A percentile compares a stretch with the other conserved stretches of the same genome.
These are phyloP conservation scores for Combretum micranthum DNA, from an alignment of 345 rosid species.

Conservation along the genomic window DNA sequence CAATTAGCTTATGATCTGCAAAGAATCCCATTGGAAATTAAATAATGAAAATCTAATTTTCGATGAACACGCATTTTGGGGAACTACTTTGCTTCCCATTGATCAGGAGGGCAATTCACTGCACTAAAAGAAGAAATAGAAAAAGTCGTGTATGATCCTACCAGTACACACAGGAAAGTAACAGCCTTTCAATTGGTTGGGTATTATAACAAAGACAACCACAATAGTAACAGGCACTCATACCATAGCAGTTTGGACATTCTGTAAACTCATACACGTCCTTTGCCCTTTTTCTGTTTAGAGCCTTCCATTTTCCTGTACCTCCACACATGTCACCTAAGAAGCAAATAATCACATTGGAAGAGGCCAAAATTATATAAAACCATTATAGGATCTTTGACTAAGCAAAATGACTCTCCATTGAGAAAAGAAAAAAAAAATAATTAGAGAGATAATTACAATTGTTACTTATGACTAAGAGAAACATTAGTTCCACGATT, in stretches of 20 bases:
- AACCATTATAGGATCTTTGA: background rate
- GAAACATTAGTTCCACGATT: too few species aligned
- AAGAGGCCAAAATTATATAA: background rate
- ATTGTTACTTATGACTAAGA: too few species aligned
- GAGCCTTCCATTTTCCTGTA: conserved; percentile 99
- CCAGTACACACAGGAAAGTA: too few species aligned
- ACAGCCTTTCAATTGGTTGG: too few species aligned
- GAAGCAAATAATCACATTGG: conserved; percentile 9
- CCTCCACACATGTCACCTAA: conserved; percentile 99
- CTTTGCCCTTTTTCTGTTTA: conserved; percentile 87
- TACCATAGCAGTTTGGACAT: conserved; percentile 96
- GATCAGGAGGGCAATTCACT: too few species aligned
- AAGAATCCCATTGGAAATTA: too few species aligned
- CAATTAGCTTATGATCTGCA: too few species aligned
- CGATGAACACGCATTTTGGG: too few species aligned
- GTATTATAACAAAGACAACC: background rate
- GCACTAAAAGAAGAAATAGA: too few species aligned
- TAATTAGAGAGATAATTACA: background rate
- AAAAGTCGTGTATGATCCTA: too few species aligned
- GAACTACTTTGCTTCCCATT: too few species aligned
- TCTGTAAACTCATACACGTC: conserved; percentile 94
- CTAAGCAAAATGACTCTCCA: background rate
- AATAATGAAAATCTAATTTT: too few species aligned
- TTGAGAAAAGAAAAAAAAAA: background rate
- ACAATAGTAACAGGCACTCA: conserved; percentile 5